A percentile compares a stretch with the other conserved stretches of the same genome.
phyloP scores from a whole-genome alignment of 306 rosid genomes.

The Citrullus colocynthis region DNA sequence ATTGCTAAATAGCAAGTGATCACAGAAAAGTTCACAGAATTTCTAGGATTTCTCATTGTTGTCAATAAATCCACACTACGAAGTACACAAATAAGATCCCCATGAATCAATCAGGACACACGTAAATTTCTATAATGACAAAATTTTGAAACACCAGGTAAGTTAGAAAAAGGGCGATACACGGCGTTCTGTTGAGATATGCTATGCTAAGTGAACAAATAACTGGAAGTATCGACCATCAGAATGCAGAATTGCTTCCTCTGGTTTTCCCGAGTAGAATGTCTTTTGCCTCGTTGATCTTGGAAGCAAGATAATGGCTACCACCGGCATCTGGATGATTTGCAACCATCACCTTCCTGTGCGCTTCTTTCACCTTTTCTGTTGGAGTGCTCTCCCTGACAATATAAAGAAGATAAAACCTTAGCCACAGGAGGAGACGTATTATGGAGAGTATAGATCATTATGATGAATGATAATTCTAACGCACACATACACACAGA shows the following conservation, averaged over 20 bases:
- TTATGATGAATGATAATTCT: neutral
- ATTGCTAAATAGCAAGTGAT: neutral
- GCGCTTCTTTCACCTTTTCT: slow-evolving; percentile 74
- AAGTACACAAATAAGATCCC: neutral
- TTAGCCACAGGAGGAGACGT: neutral
- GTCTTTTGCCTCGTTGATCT: slow-evolving; percentile 88
- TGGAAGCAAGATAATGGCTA: slow-evolving; percentile 90
- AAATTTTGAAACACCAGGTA: slow-evolving; percentile 1
- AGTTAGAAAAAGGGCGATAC: neutral
- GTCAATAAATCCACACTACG: neutral
- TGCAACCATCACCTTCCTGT: slow-evolving; percentile 89
- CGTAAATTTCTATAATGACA: neutral
- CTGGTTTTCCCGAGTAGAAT: slow-evolving; percentile 48
- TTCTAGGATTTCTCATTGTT: neutral
- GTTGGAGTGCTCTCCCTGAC: slow-evolving; percentile 45
- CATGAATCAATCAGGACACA: neutral
- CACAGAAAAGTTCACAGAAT: neutral
- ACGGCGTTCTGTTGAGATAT: neutral
- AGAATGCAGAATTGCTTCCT: slow-evolving; percentile 60
- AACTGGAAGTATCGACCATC: slow-evolving; percentile 11
- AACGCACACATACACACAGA: neutral
- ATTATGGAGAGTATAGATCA: neutral
- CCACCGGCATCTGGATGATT: slow-evolving; percentile 98
- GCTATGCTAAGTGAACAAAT: neutral
- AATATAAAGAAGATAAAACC: neutral